phyloP scores from a whole-genome alignment of 169 alveolate genomes.

The Plasmodium vinckei region DNA sequence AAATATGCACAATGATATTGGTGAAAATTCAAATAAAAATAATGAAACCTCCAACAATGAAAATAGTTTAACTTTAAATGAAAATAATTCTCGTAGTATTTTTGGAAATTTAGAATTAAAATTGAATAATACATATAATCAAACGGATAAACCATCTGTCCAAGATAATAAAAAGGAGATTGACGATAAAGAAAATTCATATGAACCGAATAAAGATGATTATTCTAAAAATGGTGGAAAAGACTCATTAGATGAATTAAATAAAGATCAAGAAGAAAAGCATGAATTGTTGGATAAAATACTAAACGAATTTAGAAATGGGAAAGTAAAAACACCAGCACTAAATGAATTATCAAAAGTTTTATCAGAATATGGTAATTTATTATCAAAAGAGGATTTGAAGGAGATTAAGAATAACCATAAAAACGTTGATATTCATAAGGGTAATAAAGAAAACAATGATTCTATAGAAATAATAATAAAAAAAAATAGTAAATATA shows the following conservation, averaged over 20 bases:
- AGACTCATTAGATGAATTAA: neutral
- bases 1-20: neutral
- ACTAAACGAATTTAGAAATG: neutral
- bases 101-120: neutral
- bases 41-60: neutral
- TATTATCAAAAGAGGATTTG: constrained; percentile 56
- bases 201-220: neutral
- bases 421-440: constrained; percentile 16
- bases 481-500: constrained; percentile 1
- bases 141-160: neutral
- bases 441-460: constrained; percentile 13
- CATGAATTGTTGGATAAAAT: neutral
- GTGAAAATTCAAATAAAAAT: neutral
- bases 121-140: neutral
- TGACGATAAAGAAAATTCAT: neutral
- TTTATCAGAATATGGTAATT: constrained; percentile 19
- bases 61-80: neutral
- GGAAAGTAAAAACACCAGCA: neutral
- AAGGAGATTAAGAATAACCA: constrained; percentile 17
- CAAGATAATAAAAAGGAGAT: neutral
- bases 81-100: neutral
- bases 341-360: constrained; percentile 6
- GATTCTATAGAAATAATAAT: constrained; percentile 48
- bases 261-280: constrained; percentile 5
- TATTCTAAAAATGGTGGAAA: neutral